These are phyloP conservation scores for Pseudonitzschia multiseries DNA, from an alignment of 108 stramenopile species.

Conservation along the genomic window DNA sequence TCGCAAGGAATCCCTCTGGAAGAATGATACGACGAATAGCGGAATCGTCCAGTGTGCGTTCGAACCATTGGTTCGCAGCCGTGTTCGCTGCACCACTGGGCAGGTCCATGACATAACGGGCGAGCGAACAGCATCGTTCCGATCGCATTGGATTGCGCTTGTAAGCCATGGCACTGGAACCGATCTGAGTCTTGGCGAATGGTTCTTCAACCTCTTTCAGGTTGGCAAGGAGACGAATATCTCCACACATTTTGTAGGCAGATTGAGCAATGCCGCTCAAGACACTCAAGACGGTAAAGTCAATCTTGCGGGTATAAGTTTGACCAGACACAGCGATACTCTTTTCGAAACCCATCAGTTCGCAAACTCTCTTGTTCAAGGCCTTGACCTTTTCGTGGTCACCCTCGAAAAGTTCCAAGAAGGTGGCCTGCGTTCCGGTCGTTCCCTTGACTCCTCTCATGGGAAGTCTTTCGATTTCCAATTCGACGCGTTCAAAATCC, in stretches of 20 bases:
- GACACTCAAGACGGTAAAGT: conserved; percentile 84
- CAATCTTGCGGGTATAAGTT: conserved; percentile 99
- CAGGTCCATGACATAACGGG: conserved; percentile 94
- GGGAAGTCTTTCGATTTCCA: conserved; percentile 89
- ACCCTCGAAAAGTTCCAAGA: conserved; percentile 97
- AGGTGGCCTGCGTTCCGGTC: conserved; percentile 98
- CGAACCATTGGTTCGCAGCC: conserved; percentile 97
- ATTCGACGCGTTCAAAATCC: conserved; percentile 86
- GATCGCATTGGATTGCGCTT: conserved; percentile 97
- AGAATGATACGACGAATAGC: conserved; percentile 95
- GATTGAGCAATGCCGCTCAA: conserved; percentile 94
- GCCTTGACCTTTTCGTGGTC: conserved; percentile 95
- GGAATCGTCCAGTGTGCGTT: conserved; percentile 98
- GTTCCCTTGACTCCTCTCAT: conserved; percentile 99
- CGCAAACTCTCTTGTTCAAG: conserved; percentile 88
- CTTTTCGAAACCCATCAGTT: conserved; percentile 93
- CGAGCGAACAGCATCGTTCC: conserved; percentile 93
- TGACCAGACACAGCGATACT: conserved; percentile 94
- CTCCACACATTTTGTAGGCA: conserved; percentile 98
- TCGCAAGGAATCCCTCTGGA: conserved; percentile 96
- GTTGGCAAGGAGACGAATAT: conserved; percentile 96
- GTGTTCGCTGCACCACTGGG: conserved; percentile 93
- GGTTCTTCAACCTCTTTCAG: conserved; percentile 97
- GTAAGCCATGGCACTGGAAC: conserved; percentile 97
- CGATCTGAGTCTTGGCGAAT: conserved; percentile 94